A percentile compares a stretch with the other conserved stretches of the same genome.
phyloP scores from a whole-genome alignment of 2,329 filamentous ascomycete genomes.

The Aspergillus chevalieri region DNA sequence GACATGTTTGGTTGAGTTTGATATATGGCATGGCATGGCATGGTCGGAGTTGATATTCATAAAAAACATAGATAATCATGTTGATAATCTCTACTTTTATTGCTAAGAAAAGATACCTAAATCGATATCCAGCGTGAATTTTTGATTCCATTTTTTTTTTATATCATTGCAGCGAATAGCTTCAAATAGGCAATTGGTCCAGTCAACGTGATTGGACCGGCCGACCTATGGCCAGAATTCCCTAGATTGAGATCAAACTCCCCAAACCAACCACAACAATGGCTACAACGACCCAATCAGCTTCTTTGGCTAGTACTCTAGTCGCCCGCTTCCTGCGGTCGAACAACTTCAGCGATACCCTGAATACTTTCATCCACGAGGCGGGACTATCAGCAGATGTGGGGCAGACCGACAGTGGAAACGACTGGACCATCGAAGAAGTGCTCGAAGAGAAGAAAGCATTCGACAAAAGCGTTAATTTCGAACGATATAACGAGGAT shows the following conservation, averaged over 20 bases:
- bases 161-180: not conserved
- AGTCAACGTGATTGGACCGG: too few relatives aligned
- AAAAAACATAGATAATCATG: not conserved
- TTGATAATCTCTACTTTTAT: not conserved
- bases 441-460: slow-evolving; percentile 56
- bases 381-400: slow-evolving; percentile 49
- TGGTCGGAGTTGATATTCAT: not conserved
- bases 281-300: slow-evolving; percentile 1
- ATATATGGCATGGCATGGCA: not conserved
- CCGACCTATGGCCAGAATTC: not conserved
- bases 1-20: slow-evolving; percentile 60
- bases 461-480: slow-evolving; percentile 51
- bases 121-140: not conserved
- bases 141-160: not conserved
- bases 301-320: slow-evolving; percentile 26
- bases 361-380: slow-evolving; percentile 53
- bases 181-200: not conserved
- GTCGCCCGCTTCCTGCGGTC: slow-evolving; percentile 40
- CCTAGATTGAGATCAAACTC: not conserved
- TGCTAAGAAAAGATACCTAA: not conserved
- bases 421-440: slow-evolving; percentile 51
- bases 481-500: slow-evolving; percentile 50
- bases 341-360: slow-evolving; percentile 45
- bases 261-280: not conserved
- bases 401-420: slow-evolving; percentile 29